Evolutionary conservation across 768 basidiomycete species (phyloP), one percentile per base, ranked within the genome.

Genomic region (Auricularia sp.): DNA sequence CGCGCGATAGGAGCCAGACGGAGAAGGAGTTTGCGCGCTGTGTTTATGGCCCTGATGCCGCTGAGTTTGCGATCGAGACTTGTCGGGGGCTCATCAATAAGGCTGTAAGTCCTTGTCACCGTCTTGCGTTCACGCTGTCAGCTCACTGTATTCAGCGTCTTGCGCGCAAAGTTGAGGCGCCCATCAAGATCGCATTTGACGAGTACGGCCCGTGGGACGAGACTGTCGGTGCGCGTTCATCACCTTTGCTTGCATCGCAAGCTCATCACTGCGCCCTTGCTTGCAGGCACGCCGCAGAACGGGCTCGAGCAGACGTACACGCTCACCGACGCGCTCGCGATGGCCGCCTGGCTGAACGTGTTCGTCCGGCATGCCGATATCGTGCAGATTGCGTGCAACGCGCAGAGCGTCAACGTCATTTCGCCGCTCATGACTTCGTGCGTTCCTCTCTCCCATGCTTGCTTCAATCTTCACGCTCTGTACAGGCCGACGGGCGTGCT

Each of bases 261-360:
- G 29, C 29, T 56, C 14, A 56, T n/a, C 54, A n/a, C 16, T 10
- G 29, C 2, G 1, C 54, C 16, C 29, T 56, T 10, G 29, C 54
- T n/a, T 29, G 18, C 23, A 59, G 56, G 56, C 23, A 59, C 56
- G 11, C 56, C 56, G 11, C 29, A 34, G 56, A 59, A 59, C 1
- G 56, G 56, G 29, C 1, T 59, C 0, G 56, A 59, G 56, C 56
- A 59, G 56, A 59, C 29, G 11, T 59, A 59, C 56, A 59, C 56
- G 0, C 56, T 59, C 0, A 59, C 56, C 21, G 56, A 59, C 56
- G 56, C 56, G 1, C 56, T 59, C 0, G 84, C 83, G 18, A 83
- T 86, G 61, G 82, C 81, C 2, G 75, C 82, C 8, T 86, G 84
- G 83, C 72, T 86, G 62, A 85, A 85, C 68, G 80, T 84, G 3